These are phyloP conservation scores for Panaeolus cyanescens DNA, from an alignment of 768 basidiomycete species.

Conservation along the genomic window DNA sequence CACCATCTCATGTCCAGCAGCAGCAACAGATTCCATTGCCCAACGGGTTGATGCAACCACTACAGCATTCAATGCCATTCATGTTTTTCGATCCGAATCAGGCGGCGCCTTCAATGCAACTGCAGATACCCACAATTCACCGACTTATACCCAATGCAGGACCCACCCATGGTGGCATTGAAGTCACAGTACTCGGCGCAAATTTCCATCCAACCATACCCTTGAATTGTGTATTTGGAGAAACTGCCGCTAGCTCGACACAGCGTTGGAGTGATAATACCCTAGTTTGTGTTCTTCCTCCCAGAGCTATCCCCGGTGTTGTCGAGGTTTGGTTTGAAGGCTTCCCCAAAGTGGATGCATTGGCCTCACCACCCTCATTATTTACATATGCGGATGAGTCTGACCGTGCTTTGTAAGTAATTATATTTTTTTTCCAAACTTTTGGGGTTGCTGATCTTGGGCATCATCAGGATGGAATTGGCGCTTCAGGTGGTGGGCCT, in stretches of 20 bases:
- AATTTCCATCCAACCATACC: slow-evolving; percentile 81
- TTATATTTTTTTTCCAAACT: slow-evolving; percentile 7
- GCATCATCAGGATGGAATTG: slow-evolving; percentile 78
- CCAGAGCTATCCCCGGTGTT: slow-evolving; percentile 76
- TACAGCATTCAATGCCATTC: slow-evolving; percentile 46
- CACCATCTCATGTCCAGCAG: slow-evolving; percentile 9
- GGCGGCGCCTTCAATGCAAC: slow-evolving; percentile 44
- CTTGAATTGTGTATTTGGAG: slow-evolving; percentile 85
- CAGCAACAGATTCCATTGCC: slow-evolving; percentile 14
- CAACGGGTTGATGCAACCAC: slow-evolving; percentile 21
- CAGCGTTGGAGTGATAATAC: slow-evolving; percentile 93
- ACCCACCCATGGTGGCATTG: slow-evolving; percentile 90
- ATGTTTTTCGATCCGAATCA: slow-evolving; percentile 62
- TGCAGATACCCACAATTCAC: slow-evolving; percentile 75
- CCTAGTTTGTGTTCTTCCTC: slow-evolving; percentile 88
- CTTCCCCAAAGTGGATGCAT: slow-evolving; percentile 59
- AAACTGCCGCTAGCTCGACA: slow-evolving; percentile 76
- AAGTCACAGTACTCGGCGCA: slow-evolving; percentile 90
- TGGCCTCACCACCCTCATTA: slow-evolving; percentile 52
- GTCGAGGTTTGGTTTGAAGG: slow-evolving; percentile 92
- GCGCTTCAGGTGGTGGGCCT: slow-evolving; percentile 93
- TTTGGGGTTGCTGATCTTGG: slow-evolving; percentile 11
- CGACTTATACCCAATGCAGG: slow-evolving; percentile 83
- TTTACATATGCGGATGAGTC: slow-evolving; percentile 93
- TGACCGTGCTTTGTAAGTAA: slow-evolving; percentile 81